Evolutionary conservation across 306 rosid genomes (phyloP), one percentile per base, ranked within the genome.

Genomic region (Echinosophora koreensis): DNA sequence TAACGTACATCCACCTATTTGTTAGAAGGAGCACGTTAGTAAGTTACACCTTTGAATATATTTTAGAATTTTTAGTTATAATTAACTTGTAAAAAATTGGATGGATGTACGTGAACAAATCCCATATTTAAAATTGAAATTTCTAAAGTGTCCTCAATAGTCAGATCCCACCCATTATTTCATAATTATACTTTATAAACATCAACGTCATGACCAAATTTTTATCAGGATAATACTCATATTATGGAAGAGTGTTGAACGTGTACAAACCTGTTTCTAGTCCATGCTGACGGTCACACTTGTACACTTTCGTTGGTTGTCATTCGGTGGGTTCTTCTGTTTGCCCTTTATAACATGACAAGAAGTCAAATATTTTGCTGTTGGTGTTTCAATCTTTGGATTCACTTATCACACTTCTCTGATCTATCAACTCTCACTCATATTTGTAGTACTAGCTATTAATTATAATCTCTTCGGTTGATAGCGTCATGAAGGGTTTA

Each of bases 121-220:
- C n/a, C n/a, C n/a, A n/a, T n/a, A n/a, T n/a, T n/a, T n/a, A n/a
- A n/a, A n/a, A n/a, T 22, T 22, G 22, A 22, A 0, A 22, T 1
- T 73, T 39, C 55, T 57, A 7, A 37, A 34, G 87, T 80, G 81
- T 61, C 76, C 73, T 88, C 72, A 82, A 69, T 52, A 85, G 93
- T 93, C 98, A 89, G 87, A 88, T 88, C 82, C 92, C 96, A 91
- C 95, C 78, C 15, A 61, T 59, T 44, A 14, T 50, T 50, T 72
- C n/a, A 8, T 76, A 47, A 13, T 3, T 47, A 47, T 47, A 13
- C 12, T 47, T 14, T 47, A 47, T 47, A 58, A 55, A 63, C 79
- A 79, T 84, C 84, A 84, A 79, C 69, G 4, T 79, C 87, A 61
- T 83, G 84, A 79, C 87, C 84, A 46, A 83, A 56, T 35, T 74